Evolutionary conservation across 495 filamentous ascomycete genomes (phyloP), one percentile per base, ranked within the genome.

Genomic region (Chaetomidium leptoderma): DNA sequence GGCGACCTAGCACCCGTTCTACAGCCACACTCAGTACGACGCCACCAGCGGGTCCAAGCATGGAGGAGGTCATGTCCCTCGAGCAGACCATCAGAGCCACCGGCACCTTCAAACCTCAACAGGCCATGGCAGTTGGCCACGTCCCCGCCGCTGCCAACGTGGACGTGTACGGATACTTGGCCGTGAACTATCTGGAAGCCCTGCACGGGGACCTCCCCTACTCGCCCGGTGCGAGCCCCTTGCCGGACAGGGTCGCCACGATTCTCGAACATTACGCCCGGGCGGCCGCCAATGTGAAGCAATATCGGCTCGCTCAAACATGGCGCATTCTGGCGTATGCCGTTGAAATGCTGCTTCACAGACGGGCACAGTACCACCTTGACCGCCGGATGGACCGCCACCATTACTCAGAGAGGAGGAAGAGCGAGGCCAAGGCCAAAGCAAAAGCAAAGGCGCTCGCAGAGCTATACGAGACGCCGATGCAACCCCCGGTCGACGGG

Each of bases 291-390:
- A 74, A 76, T 16, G 73, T 80, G 26, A 79, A 79, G 26, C 74
- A 83, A 55, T 80, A 82, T 62, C 82, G 83, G 14, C 71, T 90
- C 13, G 84, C 88, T 8, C 88, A 90, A 63, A 89, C 86, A 4
- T 91, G 88, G 88, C 83, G 83, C 35, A 79, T 90, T 32, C 67
- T 90, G 17, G 83, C 80, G 21, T 84, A 80, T 55, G 81, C 82
- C 23, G 76, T 87, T 42, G 66, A 80, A 17, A 72, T 88, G 54
- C 78, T 90, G 42, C 75, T 90, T 1, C 70, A 75, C 19, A 70
- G 76, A 26, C 79, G 83, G 56, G 81, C 80, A 2, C 76, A 81
- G 47, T 81, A 85, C 51, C 81, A 86, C 61, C 69, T 76, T 8
- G 66, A 78, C 37, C 55, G 57, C 17, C 72, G 80, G 19, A 65